Evolutionary conservation across 306 rosid species (phyloP), one percentile per base, ranked within the genome.

Genomic region (Corylus americana): DNA sequence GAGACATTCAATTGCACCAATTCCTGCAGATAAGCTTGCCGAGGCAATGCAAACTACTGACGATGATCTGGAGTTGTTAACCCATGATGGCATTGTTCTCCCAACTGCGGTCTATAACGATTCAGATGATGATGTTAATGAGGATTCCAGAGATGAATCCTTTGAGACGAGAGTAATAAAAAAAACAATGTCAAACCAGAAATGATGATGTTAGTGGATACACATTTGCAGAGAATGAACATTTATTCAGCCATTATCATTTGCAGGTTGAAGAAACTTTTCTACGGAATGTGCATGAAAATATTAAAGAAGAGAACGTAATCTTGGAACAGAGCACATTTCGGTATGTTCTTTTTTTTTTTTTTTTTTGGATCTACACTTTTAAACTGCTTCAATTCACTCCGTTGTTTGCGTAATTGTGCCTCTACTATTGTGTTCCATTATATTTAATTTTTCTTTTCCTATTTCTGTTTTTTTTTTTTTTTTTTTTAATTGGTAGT

Each of bases 1-100:
- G 99, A 90, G 89, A 92, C 99, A 96, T 79, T 96, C 99, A 57
- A 94, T 96, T 81, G 99, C 99, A 4, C 97, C 94, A 68, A 86
- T 96, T 85, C 95, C 98, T 70, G 86, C 89, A 35, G 92, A 93
- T 86, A 96, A 90, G 85, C 86, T 93, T 78, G 86, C 84, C 13
- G 94, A 91, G 89, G 86, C 81, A 67, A 73, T 85, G 75, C 82
- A 85, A 80, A 83, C 84, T 42, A 69, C 83, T 55, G 94, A 93
- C 79, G 91, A 93, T 80, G 98, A 90, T 64, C 64, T 85, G 79
- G 97, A 89, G 75, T 81, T 89, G 77, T 81, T 88, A 25, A 74
- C 84, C 81, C 87, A 72, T 51, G 96, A 90, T 89, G 91, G 83
- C 71, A 79, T 83, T 74, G 42, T 83, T 81, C 91, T 93, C n/a